Base-by-base conservation (phyloP, 139 green algal species). In the Eudorina sp. region DNA sequence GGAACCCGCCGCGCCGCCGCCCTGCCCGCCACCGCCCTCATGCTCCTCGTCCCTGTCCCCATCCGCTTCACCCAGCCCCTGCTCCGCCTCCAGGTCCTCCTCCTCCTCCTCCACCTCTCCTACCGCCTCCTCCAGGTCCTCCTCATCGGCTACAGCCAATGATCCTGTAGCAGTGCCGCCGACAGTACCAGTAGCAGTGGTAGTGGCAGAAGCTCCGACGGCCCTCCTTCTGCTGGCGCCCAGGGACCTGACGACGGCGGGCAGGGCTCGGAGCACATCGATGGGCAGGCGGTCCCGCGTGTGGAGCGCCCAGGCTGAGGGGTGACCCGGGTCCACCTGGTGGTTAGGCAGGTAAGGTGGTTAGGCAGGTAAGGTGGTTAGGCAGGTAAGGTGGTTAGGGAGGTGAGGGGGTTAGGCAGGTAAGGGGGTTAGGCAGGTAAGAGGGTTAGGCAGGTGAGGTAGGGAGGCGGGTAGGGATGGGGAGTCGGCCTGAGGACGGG, bases 201-300 rank as follows among this genome's bases (percentile, higher is more conserved):
- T 34, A 34, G 62, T 55, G 48, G 13, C 48, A 55, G 21, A 31
- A 31, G 11, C 62, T 19, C 27, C 62, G 21, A 25, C 27, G 27
- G 21, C 62, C 62, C 3, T 31, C 62, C 21, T 34, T 25, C 51
- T 36, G 6, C 48, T 45, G 27, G 45, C 36, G 23, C 53, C 38
- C 53, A 74, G 83, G 14, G 46, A 51, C 2, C 53, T 36, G 16
- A 91, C 21, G 18, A 84, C 6, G 9, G 70, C 51, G 5, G 87
- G 87, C 78, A 93, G 81, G 43, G 69, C 64, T 0, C 48, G 31
- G 11, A 92, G 55, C 5, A 94, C 48, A 78, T 94, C 91, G 41
- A 94, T 83, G 38, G 91, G 91, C 70, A 94, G 86, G 3, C 91
- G 69, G 85, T 91, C 88, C 23, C 90, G 82, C 29, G 80, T 60